Base-by-base conservation (phyloP, 2,329 filamentous ascomycete species). In the Ustilaginoidea virens region DNA sequence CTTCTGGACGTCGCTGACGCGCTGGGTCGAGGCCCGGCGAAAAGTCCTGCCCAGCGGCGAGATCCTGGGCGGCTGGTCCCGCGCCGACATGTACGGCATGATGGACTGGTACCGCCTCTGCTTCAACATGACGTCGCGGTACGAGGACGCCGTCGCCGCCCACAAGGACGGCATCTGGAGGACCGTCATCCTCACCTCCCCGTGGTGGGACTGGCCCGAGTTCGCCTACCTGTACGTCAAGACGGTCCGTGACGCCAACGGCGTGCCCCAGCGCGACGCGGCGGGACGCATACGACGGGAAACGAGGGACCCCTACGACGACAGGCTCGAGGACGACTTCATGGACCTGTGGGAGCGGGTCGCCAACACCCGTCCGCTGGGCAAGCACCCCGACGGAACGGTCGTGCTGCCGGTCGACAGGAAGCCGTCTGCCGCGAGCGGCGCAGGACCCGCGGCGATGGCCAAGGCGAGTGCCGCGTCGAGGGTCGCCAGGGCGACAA, bases 71-170 rank as follows among this genome's bases (percentile, higher is more conserved):
- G 39, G 39, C 26, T 45, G 41, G 42, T 36, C 31, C 29, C 36
- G 39, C 22, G 33, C 36, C 23, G 39, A 44, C 34, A 42, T 45
- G 33, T 35, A 34, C 12, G 41, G 41, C 23, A 45, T 45, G 42
- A 35, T 49, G 23, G 29, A 34, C 32, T 49, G 42, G 45, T 49
- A 45, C 36, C 45, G 46, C 30, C 35, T 40, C 22, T 42, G 39
- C 29, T 28, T 43, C 27, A 28, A 36, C 19, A 29, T 42, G 34
- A 39, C 25, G 10, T 25, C 35, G 7, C 35, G 32, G 15, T 34
- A 30, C 14, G 26, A 38, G 5, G 34, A 40, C n/a, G 33, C 37
- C 17, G 18, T 35, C 7, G 32, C 38, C 12, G 42, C 38, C 10
- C 39, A 42, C 20, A 25, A 30, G 8, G 42, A 46, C 14, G 42